A percentile compares a stretch with the other conserved stretches of the same genome.
Conservation (phyloP, 176 grass and related monocot species). For the Dendrocalamus sinicus region DNA sequence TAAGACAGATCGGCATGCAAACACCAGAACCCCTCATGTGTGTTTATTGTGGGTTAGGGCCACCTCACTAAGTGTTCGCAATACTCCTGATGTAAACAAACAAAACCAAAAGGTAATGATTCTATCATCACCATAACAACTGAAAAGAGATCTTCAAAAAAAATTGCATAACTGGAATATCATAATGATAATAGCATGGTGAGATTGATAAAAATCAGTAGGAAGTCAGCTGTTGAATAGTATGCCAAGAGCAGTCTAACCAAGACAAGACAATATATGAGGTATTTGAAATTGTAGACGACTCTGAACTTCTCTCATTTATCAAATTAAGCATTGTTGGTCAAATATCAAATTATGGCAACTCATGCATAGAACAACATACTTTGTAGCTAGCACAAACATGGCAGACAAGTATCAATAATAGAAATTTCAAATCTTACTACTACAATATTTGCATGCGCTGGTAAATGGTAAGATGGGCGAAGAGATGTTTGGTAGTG, state of each 20-base stretch:
- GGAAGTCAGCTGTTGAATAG: neutral
- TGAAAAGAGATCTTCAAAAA: neutral
- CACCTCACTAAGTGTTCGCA: neutral
- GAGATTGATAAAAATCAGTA: neutral
- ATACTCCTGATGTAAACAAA: neutral
- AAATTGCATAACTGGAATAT: neutral
- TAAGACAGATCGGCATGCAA: conserved; percentile 7
- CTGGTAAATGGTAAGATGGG: neutral
- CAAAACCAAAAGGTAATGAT: neutral
- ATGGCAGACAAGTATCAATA: neutral
- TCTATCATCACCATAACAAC: neutral
- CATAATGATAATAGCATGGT: neutral
- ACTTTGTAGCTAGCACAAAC: neutral
- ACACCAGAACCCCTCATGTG: neutral
- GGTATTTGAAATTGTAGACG: neutral
- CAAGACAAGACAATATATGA: neutral
- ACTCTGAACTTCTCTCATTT: neutral
- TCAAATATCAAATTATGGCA: neutral
- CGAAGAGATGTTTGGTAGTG: neutral
- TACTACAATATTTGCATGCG: neutral
- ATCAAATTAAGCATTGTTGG: neutral
- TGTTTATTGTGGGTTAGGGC: neutral
- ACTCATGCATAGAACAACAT: neutral
- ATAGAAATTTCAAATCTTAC: neutral
- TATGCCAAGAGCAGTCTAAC: neutral